phyloP scores from a whole-genome alignment of 306 rosid species.

The Notholithocarpus densiflorus region DNA sequence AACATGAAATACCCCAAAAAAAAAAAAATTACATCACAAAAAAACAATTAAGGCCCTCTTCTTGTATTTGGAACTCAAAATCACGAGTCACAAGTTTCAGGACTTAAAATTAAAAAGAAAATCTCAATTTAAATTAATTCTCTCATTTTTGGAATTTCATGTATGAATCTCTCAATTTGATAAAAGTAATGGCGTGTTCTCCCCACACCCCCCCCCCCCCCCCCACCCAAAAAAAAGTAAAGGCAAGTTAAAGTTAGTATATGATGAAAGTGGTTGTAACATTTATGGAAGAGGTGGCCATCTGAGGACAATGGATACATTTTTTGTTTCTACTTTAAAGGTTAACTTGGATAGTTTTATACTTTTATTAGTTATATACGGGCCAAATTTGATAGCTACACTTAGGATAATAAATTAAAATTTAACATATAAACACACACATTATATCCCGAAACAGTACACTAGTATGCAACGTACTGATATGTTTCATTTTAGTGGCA shows the following conservation, averaged over 20 bases:
- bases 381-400: no score
- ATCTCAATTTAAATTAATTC: background rate
- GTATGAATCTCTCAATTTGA: background rate
- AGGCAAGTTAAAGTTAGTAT: background rate
- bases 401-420: no score
- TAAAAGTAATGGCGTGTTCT: background rate
- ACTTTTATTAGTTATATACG: no score
- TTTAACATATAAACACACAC: no score
- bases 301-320: background rate
- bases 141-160: background rate
- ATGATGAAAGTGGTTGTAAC: background rate
- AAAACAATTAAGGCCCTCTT: background rate
- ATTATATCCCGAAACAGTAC: no score
- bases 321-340: no score
- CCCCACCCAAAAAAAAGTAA: no score
- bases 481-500: no score
- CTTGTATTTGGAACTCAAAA: background rate
- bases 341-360: no score
- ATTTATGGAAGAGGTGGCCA: background rate
- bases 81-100: background rate
- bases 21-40: background rate
- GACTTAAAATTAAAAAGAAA: background rate
- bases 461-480: no score
- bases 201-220: no score
- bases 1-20: background rate